Percentiles rank a stretch among this genome's conserved stretches.
Conservation (phyloP, 106 monocot species). For the Acorus gramineus region DNA sequence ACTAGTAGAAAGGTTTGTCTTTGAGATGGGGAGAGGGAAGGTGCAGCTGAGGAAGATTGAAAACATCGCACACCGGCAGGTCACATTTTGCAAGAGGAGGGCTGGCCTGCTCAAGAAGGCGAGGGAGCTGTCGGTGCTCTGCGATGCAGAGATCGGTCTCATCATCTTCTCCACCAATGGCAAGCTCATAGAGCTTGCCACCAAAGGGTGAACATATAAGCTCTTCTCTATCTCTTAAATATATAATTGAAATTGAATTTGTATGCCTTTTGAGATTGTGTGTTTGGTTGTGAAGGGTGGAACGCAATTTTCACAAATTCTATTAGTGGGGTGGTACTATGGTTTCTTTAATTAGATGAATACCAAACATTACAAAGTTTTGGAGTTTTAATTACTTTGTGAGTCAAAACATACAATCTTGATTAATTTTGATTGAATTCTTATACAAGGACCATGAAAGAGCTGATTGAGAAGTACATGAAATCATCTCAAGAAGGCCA, state of each 20-base stretch:
- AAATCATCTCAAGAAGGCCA: constrained; percentile 10
- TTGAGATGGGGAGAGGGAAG: constrained; percentile 13
- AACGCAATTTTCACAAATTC: too few species aligned
- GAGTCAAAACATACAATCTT: not conserved
- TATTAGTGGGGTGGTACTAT: too few species aligned
- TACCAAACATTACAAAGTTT: too few species aligned
- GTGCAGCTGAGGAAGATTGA: constrained; percentile 18
- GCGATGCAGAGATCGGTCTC: constrained; percentile 16
- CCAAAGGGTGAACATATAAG: constrained; percentile 2
- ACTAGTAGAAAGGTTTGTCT: not conserved
- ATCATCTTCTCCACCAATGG: constrained; percentile 14
- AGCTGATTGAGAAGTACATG: constrained; percentile 31
- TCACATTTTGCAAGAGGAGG: constrained; percentile 16
- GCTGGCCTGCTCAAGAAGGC: constrained; percentile 16
- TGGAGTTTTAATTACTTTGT: too few species aligned
- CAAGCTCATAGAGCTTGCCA: constrained; percentile 16
- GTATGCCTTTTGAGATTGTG: too few species aligned
- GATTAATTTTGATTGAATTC: not conserved
- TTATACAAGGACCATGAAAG: constrained; percentile 13
- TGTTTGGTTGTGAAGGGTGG: too few species aligned
- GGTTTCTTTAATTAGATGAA: too few species aligned
- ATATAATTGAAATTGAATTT: too few species aligned
- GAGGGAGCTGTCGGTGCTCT: constrained; percentile 13
- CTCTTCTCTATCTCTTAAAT: too few species aligned
- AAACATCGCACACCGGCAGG: constrained; percentile 12